Conservation (phyloP, 768 basidiomycete genomes). For the Suillus bovinus region DNA sequence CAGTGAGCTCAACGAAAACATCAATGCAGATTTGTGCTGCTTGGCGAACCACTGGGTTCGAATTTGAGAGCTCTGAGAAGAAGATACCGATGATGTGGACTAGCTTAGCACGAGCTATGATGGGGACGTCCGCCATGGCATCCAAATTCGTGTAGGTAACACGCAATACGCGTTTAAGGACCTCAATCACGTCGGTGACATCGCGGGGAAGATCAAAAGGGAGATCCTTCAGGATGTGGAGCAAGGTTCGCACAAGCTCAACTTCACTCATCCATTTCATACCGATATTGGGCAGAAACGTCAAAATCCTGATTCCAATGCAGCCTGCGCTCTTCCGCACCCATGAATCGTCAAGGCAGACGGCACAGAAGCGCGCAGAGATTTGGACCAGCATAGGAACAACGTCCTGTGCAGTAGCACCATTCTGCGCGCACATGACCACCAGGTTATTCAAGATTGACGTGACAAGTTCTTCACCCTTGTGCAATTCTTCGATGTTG, state of each 20-base stretch:
- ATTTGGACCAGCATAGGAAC: slow-evolving; percentile 77
- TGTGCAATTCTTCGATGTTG: slow-evolving; percentile 56
- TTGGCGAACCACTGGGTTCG: slow-evolving; percentile 81
- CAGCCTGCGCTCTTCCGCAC: slow-evolving; percentile 87
- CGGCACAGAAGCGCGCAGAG: slow-evolving; percentile 75
- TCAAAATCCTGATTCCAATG: slow-evolving; percentile 80
- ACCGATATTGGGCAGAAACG: slow-evolving; percentile 67
- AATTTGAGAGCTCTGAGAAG: slow-evolving; percentile 84
- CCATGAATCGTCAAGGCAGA: slow-evolving; percentile 94
- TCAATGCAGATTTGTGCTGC: slow-evolving; percentile 82
- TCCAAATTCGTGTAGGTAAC: slow-evolving; percentile 57
- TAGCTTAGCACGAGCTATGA: slow-evolving; percentile 52
- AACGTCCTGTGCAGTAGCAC: slow-evolving; percentile 54
- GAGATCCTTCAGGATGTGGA: slow-evolving; percentile 93
- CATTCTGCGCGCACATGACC: slow-evolving; percentile 46
- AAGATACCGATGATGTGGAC: slow-evolving; percentile 78
- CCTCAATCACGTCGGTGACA: slow-evolving; percentile 73
- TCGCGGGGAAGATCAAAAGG: slow-evolving; percentile 86
- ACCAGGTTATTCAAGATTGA: slow-evolving; percentile 70
- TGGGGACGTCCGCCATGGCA: slow-evolving; percentile 42
- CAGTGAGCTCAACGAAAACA: slow-evolving; percentile 72
- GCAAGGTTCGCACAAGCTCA: slow-evolving; percentile 85
- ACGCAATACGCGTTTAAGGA: slow-evolving; percentile 66
- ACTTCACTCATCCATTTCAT: slow-evolving; percentile 80
- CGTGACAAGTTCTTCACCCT: slow-evolving; percentile 60